Evolutionary conservation across 2,329 filamentous ascomycete species (phyloP).

Genomic region (Fonsecaea nubica): DNA sequence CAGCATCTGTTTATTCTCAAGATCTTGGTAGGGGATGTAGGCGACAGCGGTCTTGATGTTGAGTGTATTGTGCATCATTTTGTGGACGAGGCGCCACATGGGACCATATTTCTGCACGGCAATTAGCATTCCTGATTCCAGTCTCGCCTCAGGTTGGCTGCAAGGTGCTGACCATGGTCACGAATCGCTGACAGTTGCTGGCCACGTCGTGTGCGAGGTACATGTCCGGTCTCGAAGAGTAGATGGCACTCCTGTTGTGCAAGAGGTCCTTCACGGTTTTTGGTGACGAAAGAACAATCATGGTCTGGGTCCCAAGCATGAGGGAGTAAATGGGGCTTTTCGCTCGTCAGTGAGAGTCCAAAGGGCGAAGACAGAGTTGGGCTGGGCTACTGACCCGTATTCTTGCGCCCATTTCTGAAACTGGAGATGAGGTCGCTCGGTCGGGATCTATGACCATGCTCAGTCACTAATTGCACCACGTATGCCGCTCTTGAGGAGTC

Average conservation of each 20-base stretch:
- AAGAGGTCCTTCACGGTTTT: conserved; percentile 59
- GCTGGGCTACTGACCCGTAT: conserved; percentile 48
- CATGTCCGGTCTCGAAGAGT: conserved; percentile 56
- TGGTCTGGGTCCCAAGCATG: conserved; percentile 56
- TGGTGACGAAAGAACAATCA: conserved; percentile 57
- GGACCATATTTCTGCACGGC: conserved; percentile 28
- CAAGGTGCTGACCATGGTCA: conserved; percentile 31
- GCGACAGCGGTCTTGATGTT: conserved; percentile 35
- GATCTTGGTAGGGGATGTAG: conserved; percentile 37
- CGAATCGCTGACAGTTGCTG: conserved; percentile 33
- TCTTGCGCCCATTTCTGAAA: conserved; percentile 61
- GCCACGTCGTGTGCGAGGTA: conserved; percentile 50
- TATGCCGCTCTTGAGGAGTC: not conserved
- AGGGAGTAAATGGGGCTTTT: conserved; percentile 56
- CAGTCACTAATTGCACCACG: not conserved
- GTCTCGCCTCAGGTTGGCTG: too few relatives aligned
- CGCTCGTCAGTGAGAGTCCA: not conserved
- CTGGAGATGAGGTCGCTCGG: conserved; percentile 51
- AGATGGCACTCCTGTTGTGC: conserved; percentile 57
- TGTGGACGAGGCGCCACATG: conserved; percentile 32
- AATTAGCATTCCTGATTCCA: not conserved
- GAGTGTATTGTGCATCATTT: conserved; percentile 39
- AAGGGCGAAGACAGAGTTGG: not conserved
- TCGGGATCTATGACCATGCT: conserved; percentile 48
- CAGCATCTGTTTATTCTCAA: conserved; percentile 36